phyloP scores from a whole-genome alignment of 257 asterid species.

The Dorcoceras hygrometricum region DNA sequence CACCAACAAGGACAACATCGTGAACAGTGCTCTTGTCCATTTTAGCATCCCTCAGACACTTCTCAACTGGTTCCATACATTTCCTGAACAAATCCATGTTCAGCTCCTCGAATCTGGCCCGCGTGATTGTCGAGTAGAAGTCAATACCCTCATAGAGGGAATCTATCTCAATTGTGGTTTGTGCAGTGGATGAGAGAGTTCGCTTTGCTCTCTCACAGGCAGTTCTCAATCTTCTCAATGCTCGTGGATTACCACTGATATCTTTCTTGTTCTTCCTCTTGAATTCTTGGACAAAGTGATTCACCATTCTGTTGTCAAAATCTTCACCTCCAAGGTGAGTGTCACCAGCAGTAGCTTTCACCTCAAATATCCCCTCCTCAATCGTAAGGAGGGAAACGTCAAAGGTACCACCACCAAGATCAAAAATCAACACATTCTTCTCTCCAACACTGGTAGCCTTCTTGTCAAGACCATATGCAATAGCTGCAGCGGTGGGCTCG shows the following conservation, averaged over 20 bases:
- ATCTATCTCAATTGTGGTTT: conserved; percentile 46
- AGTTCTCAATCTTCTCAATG: conserved; percentile 48
- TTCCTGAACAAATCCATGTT: conserved; percentile 51
- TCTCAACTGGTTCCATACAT: conserved; percentile 53
- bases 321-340: conserved; percentile 46
- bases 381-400: conserved; percentile 36
- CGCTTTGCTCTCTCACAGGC: conserved; percentile 50
- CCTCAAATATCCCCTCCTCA: conserved; percentile 30
- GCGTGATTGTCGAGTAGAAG: not conserved
- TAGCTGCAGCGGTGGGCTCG: conserved; percentile 52
- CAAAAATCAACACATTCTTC: conserved; percentile 23
- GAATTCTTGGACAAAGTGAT: not conserved
- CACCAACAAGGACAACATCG: conserved; percentile 49
- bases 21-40: conserved; percentile 34
- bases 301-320: conserved; percentile 43
- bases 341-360: conserved; percentile 29
- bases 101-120: conserved; percentile 36
- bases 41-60: conserved; percentile 50
- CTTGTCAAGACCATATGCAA: conserved; percentile 51
- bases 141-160: not conserved
- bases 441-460: conserved; percentile 48
- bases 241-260: conserved; percentile 45
- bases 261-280: conserved; percentile 39
- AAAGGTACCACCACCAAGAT: conserved; percentile 39
- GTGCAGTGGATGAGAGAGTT: conserved; percentile 28